Conservation (phyloP, 1,139 yeast genomes). For the Blastobotrys aristatus region DNA sequence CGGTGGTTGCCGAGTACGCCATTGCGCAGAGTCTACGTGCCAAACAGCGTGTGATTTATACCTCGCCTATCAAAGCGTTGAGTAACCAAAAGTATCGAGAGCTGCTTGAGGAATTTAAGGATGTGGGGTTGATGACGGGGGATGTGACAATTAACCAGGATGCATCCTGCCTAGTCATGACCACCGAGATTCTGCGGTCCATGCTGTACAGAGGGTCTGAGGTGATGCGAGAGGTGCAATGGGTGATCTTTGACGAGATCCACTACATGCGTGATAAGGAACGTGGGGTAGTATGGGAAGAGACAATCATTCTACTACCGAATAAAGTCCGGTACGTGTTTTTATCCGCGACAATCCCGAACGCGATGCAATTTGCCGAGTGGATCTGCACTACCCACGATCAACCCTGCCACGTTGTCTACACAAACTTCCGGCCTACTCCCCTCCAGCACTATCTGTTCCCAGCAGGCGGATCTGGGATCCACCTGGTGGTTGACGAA, state of each 20-base stretch:
- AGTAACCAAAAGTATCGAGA: slow-evolving; percentile 97
- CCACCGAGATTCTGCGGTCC: slow-evolving; percentile 89
- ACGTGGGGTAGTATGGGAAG: slow-evolving; percentile 99
- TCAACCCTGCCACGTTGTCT: slow-evolving; percentile 98
- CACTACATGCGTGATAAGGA: slow-evolving; percentile 95
- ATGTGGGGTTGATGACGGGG: slow-evolving; percentile 96
- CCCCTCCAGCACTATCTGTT: slow-evolving; percentile 95
- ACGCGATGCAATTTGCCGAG: slow-evolving; percentile 97
- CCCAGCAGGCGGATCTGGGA: slow-evolving; percentile 97
- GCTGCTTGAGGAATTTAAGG: slow-evolving; percentile 74
- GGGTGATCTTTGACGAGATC: slow-evolving; percentile 94
- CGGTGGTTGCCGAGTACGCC: slow-evolving; percentile 98
- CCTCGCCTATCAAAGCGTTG: slow-evolving; percentile 95
- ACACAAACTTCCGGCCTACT: slow-evolving; percentile 97
- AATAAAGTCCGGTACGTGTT: slow-evolving; percentile 67
- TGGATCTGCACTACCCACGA: slow-evolving; percentile 95
- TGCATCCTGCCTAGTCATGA: slow-evolving; percentile 96
- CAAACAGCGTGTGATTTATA: slow-evolving; percentile 90
- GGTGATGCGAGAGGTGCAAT: slow-evolving; percentile 92
- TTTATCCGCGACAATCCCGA: slow-evolving; percentile 91
- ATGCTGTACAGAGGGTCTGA: slow-evolving; percentile 95
- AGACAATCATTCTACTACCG: slow-evolving; percentile 89
- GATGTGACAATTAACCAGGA: slow-evolving; percentile 97
- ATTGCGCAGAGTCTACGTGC: slow-evolving; percentile 89
- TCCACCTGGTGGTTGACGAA: slow-evolving; percentile 95